A percentile compares a stretch with the other conserved stretches of the same genome.
phyloP scores from a whole-genome alignment of 345 rosid genomes.

The Cardamine resedifolia region DNA sequence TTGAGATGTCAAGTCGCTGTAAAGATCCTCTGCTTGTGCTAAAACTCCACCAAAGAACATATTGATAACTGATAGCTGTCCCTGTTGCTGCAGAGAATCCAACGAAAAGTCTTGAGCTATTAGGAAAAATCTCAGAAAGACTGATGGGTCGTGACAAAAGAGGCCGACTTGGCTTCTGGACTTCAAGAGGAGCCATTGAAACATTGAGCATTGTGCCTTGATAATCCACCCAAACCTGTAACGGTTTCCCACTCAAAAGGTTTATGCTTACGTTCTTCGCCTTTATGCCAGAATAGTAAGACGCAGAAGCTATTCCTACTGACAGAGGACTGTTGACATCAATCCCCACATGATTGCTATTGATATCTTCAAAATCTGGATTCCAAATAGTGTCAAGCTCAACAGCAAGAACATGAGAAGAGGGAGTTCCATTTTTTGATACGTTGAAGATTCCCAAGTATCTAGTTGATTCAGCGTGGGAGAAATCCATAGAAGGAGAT shows the following conservation, averaged over 20 bases:
- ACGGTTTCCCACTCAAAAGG: slow-evolving; percentile 43
- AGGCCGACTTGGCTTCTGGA: slow-evolving; percentile 44
- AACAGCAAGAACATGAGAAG: slow-evolving; percentile 52
- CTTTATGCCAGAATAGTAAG: slow-evolving; percentile 35
- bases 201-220: slow-evolving; percentile 44
- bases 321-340: slow-evolving; percentile 52
- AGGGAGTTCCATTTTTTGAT: slow-evolving; percentile 31
- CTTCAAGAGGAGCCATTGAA: slow-evolving; percentile 41
- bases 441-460: slow-evolving; percentile 54
- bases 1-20: slow-evolving; percentile 42
- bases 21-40: slow-evolving; percentile 40
- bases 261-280: slow-evolving; percentile 32
- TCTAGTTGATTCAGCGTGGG: slow-evolving; percentile 5
- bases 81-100: slow-evolving; percentile 69
- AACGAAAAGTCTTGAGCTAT: slow-evolving; percentile 33
- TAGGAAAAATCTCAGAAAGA: slow-evolving; percentile 42
- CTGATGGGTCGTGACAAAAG: slow-evolving; percentile 48
- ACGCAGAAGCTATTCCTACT: slow-evolving; percentile 30
- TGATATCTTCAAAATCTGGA: slow-evolving; percentile 46
- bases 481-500: slow-evolving; percentile 39
- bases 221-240: slow-evolving; percentile 68
- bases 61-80: slow-evolving; percentile 39
- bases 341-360: slow-evolving; percentile 61
- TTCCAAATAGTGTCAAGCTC: slow-evolving; percentile 59
- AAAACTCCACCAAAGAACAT: slow-evolving; percentile 65